phyloP scores from a whole-genome alignment of 768 basidiomycete genomes.

The Kwoniella heveanensis region DNA sequence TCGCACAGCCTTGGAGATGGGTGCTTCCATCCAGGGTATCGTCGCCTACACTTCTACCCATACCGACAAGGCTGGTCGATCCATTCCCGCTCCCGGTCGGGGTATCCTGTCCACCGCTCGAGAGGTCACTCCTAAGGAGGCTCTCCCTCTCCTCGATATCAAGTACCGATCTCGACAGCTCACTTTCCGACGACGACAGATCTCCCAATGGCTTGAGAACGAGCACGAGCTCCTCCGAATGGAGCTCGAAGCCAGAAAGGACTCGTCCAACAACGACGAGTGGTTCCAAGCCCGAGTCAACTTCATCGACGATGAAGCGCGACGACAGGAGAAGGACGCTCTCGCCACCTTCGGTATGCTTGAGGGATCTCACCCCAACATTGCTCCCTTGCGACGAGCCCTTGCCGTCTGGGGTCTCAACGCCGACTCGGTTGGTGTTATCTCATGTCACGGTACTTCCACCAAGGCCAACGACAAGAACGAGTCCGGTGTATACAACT shows the following conservation, averaged over 20 bases:
- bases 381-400: conserved; percentile 90
- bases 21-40: conserved; percentile 88
- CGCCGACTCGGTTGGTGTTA: conserved; percentile 78
- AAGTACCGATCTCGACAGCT: conserved; percentile 92
- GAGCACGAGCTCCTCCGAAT: conserved; percentile 82
- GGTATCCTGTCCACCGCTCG: conserved; percentile 88
- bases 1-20: conserved; percentile 90
- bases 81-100: conserved; percentile 92
- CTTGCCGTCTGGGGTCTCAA: conserved; percentile 95
- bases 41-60: conserved; percentile 90
- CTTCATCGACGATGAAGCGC: conserved; percentile 86
- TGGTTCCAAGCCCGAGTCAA: conserved; percentile 76
- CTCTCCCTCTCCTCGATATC: conserved; percentile 77
- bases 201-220: conserved; percentile 89
- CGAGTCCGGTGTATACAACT: conserved; percentile 95
- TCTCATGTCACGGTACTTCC: conserved; percentile 60
- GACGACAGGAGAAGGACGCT: conserved; percentile 87
- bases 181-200: conserved; percentile 90
- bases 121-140: conserved; percentile 75
- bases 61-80: conserved; percentile 97
- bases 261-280: conserved; percentile 61
- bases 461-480: conserved; percentile 81
- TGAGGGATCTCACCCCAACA: conserved; percentile 77
- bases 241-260: conserved; percentile 63
- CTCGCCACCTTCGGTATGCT: conserved; percentile 95